Evolutionary conservation across 2,329 filamentous ascomycete genomes (phyloP), one percentile per base, ranked within the genome.

Genomic region (Bipolaris oryzae): DNA sequence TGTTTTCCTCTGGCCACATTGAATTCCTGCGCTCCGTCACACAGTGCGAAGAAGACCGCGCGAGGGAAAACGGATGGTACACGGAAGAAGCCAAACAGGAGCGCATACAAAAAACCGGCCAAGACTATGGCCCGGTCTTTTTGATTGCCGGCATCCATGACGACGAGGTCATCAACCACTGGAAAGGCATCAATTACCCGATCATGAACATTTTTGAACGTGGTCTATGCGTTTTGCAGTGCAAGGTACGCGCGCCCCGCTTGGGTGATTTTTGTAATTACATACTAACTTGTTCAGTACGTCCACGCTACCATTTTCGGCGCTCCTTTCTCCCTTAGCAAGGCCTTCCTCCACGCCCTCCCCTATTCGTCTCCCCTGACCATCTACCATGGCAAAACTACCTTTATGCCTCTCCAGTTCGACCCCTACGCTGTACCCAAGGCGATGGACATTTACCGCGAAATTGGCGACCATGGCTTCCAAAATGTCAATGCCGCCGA

Each of bases 171-270:
- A 96, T 99, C 77, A 99, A 99, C 78, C 82, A 89, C 69, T 96
- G 92, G 90, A 98, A 98, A 79, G 94, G 95, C 34, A 84, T 97
- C 69, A 99, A 99, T 79, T 99, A 97, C 74, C 95, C 95, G 23
- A 98, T 99, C 79, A 99, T 99, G 95, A 99, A 98, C 80, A 93
- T 96, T 55, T 96, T 94, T 70, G 95, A 99, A 81, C 89, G 95
- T 39, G 93, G 93, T 1, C 86, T 99, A 20, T 99, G 95, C 74
- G 94, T 98, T 28, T 81, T 98, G 61, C 95, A 99, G 73, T 99
- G 95, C 82, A 89, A 89, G 76, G 91, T 94, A 81, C 70, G 85
- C 25, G n/a, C n/a, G n/a, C n/a, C 25, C 25, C 25, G 25, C 25
- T 49, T 28, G 11, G 20, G 11, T n/a, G 11, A 13, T 28, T 55